Conservation (phyloP, 331 rosid genomes). For the Malus hybrid region DNA sequence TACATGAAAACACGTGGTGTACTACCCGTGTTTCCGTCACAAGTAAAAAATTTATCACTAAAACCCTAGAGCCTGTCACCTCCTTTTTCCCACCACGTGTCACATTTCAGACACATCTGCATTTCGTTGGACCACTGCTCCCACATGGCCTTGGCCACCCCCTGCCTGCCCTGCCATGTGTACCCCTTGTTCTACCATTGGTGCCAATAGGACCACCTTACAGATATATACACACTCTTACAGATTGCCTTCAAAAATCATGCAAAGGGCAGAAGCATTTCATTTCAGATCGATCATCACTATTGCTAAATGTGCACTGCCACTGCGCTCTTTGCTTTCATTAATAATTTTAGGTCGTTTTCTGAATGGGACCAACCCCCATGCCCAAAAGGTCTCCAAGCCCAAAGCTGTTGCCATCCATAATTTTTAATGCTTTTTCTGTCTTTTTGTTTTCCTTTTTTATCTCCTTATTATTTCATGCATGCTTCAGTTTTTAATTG, state of each 20-base stretch:
- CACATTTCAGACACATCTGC: neutral
- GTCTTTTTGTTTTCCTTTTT: neutral
- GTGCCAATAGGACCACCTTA: constrained; percentile 41
- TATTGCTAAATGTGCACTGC: neutral
- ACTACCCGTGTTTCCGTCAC: no score
- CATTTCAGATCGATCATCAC: constrained; percentile 3
- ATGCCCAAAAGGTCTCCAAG: constrained; percentile 28
- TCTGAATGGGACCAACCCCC: constrained; percentile 32
- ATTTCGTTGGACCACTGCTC: constrained; percentile 46
- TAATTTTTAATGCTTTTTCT: constrained; percentile 28
- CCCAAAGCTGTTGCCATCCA: constrained; percentile 31
- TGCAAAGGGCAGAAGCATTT: constrained; percentile 8
- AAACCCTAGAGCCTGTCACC: constrained; percentile 37
- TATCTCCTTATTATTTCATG: neutral
- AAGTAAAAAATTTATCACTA: no score
- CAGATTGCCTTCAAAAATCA: neutral
- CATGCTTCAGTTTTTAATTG: neutral
- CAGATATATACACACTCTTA: neutral
- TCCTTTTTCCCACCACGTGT: constrained; percentile 25
- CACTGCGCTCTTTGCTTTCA: constrained; percentile 26
- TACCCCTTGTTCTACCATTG: constrained; percentile 10
- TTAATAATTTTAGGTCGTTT: constrained; percentile 53
- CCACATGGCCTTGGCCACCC: constrained; percentile 57
- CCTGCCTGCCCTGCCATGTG: constrained; percentile 47
- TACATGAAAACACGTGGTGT: no score